Evolutionary conservation across 768 basidiomycete species (phyloP), one percentile per base, ranked within the genome.

Genomic region (Thelephora aurantiotincta): DNA sequence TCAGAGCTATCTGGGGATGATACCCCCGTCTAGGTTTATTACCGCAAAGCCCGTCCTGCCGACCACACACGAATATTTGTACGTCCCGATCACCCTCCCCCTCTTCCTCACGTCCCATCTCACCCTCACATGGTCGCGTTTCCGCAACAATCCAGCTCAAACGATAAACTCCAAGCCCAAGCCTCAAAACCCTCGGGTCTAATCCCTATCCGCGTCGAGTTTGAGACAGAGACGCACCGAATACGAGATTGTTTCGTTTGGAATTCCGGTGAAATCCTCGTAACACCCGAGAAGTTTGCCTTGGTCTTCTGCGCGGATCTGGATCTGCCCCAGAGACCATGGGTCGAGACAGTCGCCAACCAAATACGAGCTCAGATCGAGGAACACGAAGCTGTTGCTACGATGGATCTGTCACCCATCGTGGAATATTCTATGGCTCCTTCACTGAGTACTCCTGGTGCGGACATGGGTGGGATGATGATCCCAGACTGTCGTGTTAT

Each of bases 211-310:
- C 87, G 89, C 42, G 86, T 99, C 46, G 93, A 98, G 55, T 80
- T 99, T 56, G 93, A 97, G 60, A 90, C 85, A 11, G 88, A 90
- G 11, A 84, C 84, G 0, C 87, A 88, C 58, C 72, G 93, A 56
- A 78, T 99, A 60, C 82, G 93, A 36, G 96, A 99, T 58, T 84
- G 83, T 57, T 98, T 99, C 62, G 76, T 89, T 11, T 99, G 96
- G 96, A 96, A 98, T 57, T 63, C 92, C 42, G 78, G 89, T 59
- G 94, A 98, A 65, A 67, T 70, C n/a, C 65, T 88, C 51, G 80
- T 94, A 55, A 82, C 79, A 20, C 92, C 94, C 0, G 81, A 87
- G 48, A 68, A 69, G 1, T 99, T 99, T 53, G 92, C 94, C 3
- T 71, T 66, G 46, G 81, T 80, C 23, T 93, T 98, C 62, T 94